These are phyloP conservation scores for Haplosporangium gracile DNA, from an alignment of 192 early-diverging fungal species.

Conservation along the genomic window DNA sequence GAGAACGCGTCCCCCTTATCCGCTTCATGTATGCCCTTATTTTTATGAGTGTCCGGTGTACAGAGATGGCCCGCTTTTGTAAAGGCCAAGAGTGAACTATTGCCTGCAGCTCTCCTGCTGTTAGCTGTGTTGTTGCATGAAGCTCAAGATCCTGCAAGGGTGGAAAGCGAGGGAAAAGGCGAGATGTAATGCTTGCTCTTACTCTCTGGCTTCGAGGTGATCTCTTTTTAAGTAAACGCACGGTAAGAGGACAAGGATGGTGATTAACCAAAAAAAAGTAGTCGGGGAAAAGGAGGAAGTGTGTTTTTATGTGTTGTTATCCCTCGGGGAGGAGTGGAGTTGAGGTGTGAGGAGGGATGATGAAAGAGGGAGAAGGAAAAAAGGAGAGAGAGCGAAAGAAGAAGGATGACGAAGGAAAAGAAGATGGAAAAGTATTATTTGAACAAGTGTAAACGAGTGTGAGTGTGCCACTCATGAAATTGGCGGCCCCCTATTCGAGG, in stretches of 20 bases:
- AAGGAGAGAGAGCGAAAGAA: not conserved
- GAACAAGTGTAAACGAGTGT: not conserved
- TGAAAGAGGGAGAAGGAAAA: not conserved
- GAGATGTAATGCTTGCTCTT: not conserved
- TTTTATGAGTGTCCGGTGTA: not conserved
- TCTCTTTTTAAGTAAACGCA: not conserved
- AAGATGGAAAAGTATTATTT: not conserved
- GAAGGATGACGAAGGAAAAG: slow-evolving; percentile 8
- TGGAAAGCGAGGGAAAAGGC: not conserved
- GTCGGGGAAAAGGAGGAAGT: not conserved
- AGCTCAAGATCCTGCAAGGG: not conserved
- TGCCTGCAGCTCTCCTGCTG: not conserved
- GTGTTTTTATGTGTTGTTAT: not conserved
- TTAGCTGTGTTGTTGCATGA: not conserved
- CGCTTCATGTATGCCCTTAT: not conserved
- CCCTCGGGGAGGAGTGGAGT: not conserved
- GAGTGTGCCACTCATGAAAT: not conserved
- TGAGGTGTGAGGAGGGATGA: slow-evolving; percentile 12
- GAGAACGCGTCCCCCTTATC: not conserved
- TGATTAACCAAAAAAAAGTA: not conserved
- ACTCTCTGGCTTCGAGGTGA: not conserved
- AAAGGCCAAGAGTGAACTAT: not conserved
- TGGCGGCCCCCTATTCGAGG: not conserved
- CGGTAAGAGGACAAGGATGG: not conserved
- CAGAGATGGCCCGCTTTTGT: not conserved